These are phyloP conservation scores for Hypoxylon crocopeplum DNA, from an alignment of 495 filamentous ascomycete species.

Conservation along the genomic window DNA sequence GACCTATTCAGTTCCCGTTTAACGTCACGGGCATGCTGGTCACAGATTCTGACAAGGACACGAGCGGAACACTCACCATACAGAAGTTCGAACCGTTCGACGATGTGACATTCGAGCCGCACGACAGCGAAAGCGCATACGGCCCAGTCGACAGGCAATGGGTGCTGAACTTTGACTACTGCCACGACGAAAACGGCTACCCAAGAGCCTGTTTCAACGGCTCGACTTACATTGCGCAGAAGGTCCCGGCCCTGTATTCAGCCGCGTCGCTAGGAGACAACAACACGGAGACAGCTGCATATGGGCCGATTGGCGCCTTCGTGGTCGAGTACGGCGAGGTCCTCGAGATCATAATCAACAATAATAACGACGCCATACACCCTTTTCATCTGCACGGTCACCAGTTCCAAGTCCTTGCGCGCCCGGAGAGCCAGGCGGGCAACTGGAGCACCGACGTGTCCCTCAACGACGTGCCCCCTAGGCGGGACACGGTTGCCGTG, in stretches of 20 bases:
- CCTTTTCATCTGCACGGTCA: constrained; percentile 73
- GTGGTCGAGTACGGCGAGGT: constrained; percentile 69
- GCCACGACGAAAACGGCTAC: constrained; percentile 65
- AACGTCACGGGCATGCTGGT: constrained; percentile 67
- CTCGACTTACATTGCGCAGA: constrained; percentile 72
- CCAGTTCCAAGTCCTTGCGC: constrained; percentile 74
- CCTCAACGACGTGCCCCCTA: constrained; percentile 51
- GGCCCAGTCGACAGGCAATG: constrained; percentile 60
- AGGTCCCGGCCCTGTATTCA: constrained; percentile 81
- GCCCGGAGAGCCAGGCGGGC: constrained; percentile 51
- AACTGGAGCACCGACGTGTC: constrained; percentile 50
- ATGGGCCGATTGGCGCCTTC: constrained; percentile 76
- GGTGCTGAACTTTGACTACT: constrained; percentile 66
- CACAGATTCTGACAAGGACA: constrained; percentile 63
- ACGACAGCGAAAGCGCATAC: constrained; percentile 57
- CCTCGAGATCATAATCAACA: constrained; percentile 84
- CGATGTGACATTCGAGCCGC: constrained; percentile 66
- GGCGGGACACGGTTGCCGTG: constrained; percentile 61
- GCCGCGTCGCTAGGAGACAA: constrained; percentile 67
- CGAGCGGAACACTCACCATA: constrained; percentile 56
- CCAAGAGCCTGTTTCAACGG: constrained; percentile 80
- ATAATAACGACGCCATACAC: constrained; percentile 67
- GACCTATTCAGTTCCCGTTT: constrained; percentile 38
- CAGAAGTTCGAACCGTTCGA: constrained; percentile 65
- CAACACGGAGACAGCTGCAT: constrained; percentile 68